Evolutionary conservation across 176 grass and related monocot species (phyloP).

Genomic region (Cenchrus fungigraminus): DNA sequence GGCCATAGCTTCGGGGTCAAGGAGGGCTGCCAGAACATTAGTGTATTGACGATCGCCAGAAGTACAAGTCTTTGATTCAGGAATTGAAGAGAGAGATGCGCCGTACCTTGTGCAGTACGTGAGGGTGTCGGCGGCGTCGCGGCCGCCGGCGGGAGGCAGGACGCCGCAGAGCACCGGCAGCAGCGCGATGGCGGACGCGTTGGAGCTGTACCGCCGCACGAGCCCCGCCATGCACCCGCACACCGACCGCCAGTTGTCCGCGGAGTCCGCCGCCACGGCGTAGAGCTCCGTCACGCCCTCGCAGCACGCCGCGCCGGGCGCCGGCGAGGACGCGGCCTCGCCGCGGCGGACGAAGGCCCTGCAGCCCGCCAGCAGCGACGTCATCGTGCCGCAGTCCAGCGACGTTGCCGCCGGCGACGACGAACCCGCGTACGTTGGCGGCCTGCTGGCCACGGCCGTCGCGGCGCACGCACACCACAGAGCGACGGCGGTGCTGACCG

Average conservation of each 20-base stretch:
- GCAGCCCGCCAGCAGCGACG: slow-evolving; percentile 57
- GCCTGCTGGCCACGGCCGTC: neutral
- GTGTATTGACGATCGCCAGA: neutral
- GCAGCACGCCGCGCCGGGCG: slow-evolving; percentile 55
- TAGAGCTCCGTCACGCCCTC: slow-evolving; percentile 51
- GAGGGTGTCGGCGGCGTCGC: slow-evolving; percentile 4
- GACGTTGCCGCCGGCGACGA: neutral
- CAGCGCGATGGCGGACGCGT: slow-evolving; percentile 62
- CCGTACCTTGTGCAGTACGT: slow-evolving; percentile 47
- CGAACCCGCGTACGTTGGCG: neutral
- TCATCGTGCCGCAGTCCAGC: slow-evolving; percentile 60
- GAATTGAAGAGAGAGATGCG: neutral
- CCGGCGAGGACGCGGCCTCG: neutral
- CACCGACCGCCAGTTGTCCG: slow-evolving; percentile 61
- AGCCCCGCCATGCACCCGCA: slow-evolving; percentile 58
- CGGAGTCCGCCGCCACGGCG: slow-evolving; percentile 48
- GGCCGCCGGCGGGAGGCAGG: slow-evolving; percentile 29
- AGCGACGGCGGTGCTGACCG: neutral
- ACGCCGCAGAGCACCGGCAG: slow-evolving; percentile 59
- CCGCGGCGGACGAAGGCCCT: slow-evolving; percentile 44
- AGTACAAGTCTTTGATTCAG: neutral
- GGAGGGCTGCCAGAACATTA: neutral
- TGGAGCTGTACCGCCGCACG: slow-evolving; percentile 48
- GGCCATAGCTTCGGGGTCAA: neutral
- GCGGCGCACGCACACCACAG: neutral